Evolutionary conservation across 208 protist species (phyloP), one percentile per base, ranked within the genome.

Genomic region (Perkinsela sp.): DNA sequence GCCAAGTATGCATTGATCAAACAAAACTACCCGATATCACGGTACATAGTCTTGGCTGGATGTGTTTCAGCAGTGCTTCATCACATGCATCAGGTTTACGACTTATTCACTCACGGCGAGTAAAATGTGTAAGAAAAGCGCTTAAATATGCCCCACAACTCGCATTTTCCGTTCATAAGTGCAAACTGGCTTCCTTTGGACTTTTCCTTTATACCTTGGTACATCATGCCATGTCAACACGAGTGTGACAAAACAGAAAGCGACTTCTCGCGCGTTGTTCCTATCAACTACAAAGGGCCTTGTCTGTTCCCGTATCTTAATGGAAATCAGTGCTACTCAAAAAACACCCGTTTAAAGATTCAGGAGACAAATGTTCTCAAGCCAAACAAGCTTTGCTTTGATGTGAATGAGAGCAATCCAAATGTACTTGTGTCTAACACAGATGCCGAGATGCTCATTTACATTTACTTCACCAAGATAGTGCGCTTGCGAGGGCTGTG

Each of bases 221-320:
- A n/a, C n/a, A n/a, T n/a, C n/a, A 57, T 57, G 40, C 40, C 40
- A 22, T 57, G 40, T 57, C 40, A 57, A n/a, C 40, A 57, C 40
- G 40, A 57, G 40, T 57, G 40, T 22, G 40, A 57, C 22, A 6
- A 57, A 6, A 6, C 6, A 6, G 40, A 57, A 57, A 57, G 40
- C 40, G 40, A 57, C 13, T 57, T n/a, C 40, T 57, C 40, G 22
- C 6, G 22, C 13, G 6, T n/a, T 22, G 40, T 22, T n/a, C 40
- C 40, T n/a, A 6, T 57, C 13, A 6, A 57, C 13, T 22, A 57
- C 13, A 57, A 57, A 57, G 40, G 40, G 22, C 13, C 22, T 22
- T 6, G 22, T 22, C 40, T 57, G 13, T 57, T n/a, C 22, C 40
- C 40, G 22, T 57, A 22, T 57, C 6, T 57, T 22, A 22, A 57